phyloP scores from a whole-genome alignment of 1,284 basidiomycete species.

The Ganoderma sinense region DNA sequence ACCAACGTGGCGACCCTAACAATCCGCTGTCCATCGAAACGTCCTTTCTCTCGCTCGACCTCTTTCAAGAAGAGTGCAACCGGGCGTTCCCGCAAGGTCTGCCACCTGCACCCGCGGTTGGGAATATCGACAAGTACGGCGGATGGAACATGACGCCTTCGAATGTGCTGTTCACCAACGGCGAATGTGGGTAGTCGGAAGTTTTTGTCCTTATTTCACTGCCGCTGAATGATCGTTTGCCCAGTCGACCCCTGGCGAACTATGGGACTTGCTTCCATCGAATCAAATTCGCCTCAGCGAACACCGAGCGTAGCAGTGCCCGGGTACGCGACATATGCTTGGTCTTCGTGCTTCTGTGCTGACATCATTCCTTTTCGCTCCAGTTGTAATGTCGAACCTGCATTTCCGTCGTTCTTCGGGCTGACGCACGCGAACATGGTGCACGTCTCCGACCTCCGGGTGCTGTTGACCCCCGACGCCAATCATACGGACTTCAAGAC shows the following conservation, averaged over 20 bases:
- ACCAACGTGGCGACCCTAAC: constrained; percentile 53
- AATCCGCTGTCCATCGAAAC: constrained; percentile 57
- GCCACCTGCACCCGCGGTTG: constrained; percentile 49
- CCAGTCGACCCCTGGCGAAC: constrained; percentile 62
- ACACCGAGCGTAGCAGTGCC: constrained; percentile 48
- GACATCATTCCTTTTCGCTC: neutral
- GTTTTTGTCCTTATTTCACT: neutral
- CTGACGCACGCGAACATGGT: constrained; percentile 55
- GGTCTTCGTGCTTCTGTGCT: neutral
- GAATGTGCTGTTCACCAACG: constrained; percentile 56
- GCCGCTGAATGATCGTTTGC: neutral
- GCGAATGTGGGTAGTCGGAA: constrained; percentile 49
- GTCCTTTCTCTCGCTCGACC: constrained; percentile 50
- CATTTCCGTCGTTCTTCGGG: constrained; percentile 51
- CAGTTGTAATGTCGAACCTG: constrained; percentile 48
- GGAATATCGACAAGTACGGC: constrained; percentile 55
- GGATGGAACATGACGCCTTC: constrained; percentile 59
- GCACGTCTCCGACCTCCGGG: constrained; percentile 57
- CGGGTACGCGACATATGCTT: constrained; percentile 36
- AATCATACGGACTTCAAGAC: constrained; percentile 58
- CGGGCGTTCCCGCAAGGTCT: constrained; percentile 46
- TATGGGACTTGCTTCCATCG: constrained; percentile 58
- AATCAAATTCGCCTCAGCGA: constrained; percentile 53
- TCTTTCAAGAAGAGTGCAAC: constrained; percentile 54
- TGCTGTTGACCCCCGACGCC: constrained; percentile 52